Evolutionary conservation across 768 basidiomycete genomes (phyloP), one percentile per base, ranked within the genome.

Genomic region (Heimioporus sp.): DNA sequence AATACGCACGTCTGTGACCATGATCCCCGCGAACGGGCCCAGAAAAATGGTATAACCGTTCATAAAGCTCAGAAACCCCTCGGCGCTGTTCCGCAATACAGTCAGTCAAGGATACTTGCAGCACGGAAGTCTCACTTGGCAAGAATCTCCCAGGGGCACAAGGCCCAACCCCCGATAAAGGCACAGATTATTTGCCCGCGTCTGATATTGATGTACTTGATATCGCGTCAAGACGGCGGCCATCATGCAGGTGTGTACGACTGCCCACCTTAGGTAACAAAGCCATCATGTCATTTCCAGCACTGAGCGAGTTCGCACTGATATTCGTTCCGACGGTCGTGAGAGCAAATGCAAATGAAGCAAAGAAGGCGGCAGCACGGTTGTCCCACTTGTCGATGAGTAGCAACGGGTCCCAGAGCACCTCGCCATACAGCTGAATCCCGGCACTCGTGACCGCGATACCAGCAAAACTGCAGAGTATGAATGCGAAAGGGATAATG

Each of bases 141-240:
- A 32, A 94, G 72, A 47, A 94, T 92, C 65, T 90, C 81, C 92
- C 90, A 94, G 9, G 92, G 90, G 54, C 80, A 83, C 12, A 92
- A 73, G 0, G 78, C 82, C 92, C 92, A 95, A 2, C 90, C 89
- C 4, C 92, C 66, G 15, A 67, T 51, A 17, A 66, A 11, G 16
- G 67, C 58, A 45, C 66, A 65, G 5, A 69, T 55, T 13, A 67
- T 53, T 38, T 69, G 63, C 17, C 67, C 60, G 30, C 65, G 63
- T 39, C 55, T 67, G 37, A 67, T 69, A 13, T 65, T 60, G 42
- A 67, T 59, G 38, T 69, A 67, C 67, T 69, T 19, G 24, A 28
- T 7, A 28, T 28, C 37, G 30, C 5, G 20, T 24, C 30, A 12
- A 19, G 20, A 61, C n/a, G 64, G 49, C 13, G n/a, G 45, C 21